Evolutionary conservation across 2,329 filamentous ascomycete species (phyloP).

Genomic region (Epicoccum sorghinum): DNA sequence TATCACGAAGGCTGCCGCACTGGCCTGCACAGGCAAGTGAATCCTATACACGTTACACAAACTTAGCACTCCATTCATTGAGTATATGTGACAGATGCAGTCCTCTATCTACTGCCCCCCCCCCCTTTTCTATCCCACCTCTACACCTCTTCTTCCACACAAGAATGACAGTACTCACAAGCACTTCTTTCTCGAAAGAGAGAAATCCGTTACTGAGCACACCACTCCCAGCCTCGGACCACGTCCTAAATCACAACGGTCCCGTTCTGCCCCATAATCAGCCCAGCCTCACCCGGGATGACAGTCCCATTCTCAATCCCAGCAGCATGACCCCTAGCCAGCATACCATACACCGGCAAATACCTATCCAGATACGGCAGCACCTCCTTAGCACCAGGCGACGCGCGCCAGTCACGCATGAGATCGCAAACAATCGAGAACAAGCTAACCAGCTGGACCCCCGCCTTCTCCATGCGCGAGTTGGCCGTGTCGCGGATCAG

Average conservation of each 20-base stretch:
- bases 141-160: too few species aligned
- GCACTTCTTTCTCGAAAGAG: too few species aligned
- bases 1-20: too few species aligned
- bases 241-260: conserved; percentile 18
- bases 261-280: conserved; percentile 30
- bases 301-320: conserved; percentile 67
- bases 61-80: too few species aligned
- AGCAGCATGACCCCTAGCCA: conserved; percentile 66
- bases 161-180: too few species aligned
- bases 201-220: too few species aligned
- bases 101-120: too few species aligned
- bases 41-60: too few species aligned
- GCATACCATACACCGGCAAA: conserved; percentile 67
- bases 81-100: too few species aligned
- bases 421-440: conserved; percentile 71
- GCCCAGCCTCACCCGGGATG: conserved; percentile 58
- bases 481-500: conserved; percentile 70
- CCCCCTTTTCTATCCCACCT: too few species aligned
- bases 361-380: conserved; percentile 70
- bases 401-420: conserved; percentile 72
- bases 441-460: conserved; percentile 67
- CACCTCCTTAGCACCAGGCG: conserved; percentile 59
- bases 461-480: conserved; percentile 68
- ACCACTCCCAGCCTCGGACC: too few species aligned
- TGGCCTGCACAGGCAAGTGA: too few species aligned